Base-by-base conservation (phyloP, 1,284 basidiomycete genomes). In the Amylostereum areolatum region DNA sequence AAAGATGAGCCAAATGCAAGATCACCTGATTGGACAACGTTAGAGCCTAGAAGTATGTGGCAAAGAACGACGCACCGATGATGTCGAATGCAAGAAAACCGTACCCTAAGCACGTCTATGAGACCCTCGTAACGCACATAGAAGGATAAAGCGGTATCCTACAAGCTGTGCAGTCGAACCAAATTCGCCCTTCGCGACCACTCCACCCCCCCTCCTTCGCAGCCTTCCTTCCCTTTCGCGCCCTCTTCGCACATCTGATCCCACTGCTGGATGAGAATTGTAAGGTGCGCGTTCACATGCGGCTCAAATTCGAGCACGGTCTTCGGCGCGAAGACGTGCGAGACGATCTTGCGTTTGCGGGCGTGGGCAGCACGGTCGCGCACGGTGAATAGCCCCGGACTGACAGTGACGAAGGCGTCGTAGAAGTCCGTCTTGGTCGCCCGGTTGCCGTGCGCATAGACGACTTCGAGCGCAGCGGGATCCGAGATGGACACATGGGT, bases 81-180 rank as follows among this genome's bases (percentile, higher is more conserved):
- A 91, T 89, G 66, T 94, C 92, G 63, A 96, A 96, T 0, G 89
- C 90, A 43, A 94, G 84, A 63, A 86, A 87, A 66, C 87, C 86
- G 63, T 77, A 78, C 80, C 77, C 72, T 67, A 49, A 43, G 5
- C n/a, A 29, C 9, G 10, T 7, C 7, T 41, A 24, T 25, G 9
- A 10, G 10, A 41, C 10, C 39, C n/a, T n/a, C 10, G 25, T 9
- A 41, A 24, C 18, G 18, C 7, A 24, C 9, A 24, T 11, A 9
- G 10, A 24, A 25, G 25, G 10, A 7, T 28, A 48, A 31, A 48
- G 6, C n/a, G 33, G 51, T 36, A 11, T 50, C 55, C 12, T 27
- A 59, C 60, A 60, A 1, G 57, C 55, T 28, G 56, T 44, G 42
- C 58, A 59, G 40, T 61, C 55, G 35, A 61, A 58, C 53, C 56